Conservation (phyloP, 164 flowering plant species). For the Annona cherimola region DNA sequence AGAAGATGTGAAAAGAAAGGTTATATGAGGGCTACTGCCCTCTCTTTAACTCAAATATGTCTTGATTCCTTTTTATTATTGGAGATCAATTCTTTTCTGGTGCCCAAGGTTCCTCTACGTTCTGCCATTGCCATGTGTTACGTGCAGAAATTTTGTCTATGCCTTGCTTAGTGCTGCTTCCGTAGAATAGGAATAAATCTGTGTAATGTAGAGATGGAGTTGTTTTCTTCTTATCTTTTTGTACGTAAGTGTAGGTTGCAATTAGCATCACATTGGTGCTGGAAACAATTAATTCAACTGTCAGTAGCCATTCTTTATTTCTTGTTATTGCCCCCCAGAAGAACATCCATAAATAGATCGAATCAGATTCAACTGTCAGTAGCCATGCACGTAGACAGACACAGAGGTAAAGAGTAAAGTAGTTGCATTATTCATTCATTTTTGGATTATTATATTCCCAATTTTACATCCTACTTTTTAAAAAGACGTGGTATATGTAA, state of each 20-base stretch:
- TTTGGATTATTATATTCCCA: too few relatives aligned
- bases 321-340: not conserved
- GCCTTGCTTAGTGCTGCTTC: not conserved
- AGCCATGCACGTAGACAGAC: too few relatives aligned
- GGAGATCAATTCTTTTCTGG: not conserved
- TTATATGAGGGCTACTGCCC: not conserved
- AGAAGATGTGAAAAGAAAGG: not conserved
- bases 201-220: not conserved
- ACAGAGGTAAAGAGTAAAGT: too few relatives aligned
- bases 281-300: not conserved
- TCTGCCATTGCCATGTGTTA: not conserved
- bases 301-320: not conserved
- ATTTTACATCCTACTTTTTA: too few relatives aligned
- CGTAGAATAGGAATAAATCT: not conserved
- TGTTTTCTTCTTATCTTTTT: not conserved
- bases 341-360: too few relatives aligned
- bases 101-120: not conserved
- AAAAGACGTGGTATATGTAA: too few relatives aligned
- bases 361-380: too few relatives aligned
- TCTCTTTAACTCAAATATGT: not conserved
- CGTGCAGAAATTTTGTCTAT: constrained; percentile 5
- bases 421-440: too few relatives aligned
- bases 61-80: not conserved
- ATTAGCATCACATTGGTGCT: not conserved
- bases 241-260: not conserved